A percentile compares a stretch with the other conserved stretches of the same genome.
Evolutionary conservation across 2,329 filamentous ascomycete species (phyloP).

Genomic region (Penicillium sp.): DNA sequence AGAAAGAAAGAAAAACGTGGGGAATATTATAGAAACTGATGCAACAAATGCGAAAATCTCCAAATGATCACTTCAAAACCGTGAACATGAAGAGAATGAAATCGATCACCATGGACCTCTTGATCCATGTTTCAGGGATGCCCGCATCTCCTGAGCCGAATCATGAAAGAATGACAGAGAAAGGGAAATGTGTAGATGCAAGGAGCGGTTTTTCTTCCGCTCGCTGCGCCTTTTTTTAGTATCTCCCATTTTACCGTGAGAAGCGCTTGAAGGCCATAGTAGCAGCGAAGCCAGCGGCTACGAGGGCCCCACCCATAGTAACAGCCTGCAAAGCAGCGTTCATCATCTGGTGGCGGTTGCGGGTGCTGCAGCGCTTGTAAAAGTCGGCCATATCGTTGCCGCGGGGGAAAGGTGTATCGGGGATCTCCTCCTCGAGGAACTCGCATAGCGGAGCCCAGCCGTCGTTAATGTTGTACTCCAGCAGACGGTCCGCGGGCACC

Average conservation of each 20-base stretch:
- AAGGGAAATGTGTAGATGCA: constrained; percentile 1
- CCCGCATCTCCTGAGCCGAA: neutral
- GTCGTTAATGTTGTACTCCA: constrained; percentile 57
- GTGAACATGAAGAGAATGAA: neutral
- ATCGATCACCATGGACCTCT: neutral
- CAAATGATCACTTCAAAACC: neutral
- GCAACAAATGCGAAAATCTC: neutral
- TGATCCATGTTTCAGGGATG: neutral
- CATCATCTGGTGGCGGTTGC: constrained; percentile 59
- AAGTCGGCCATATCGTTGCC: constrained; percentile 58
- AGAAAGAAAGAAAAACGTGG: neutral
- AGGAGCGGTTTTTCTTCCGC: neutral
- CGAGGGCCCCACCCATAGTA: constrained; percentile 51
- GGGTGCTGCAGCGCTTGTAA: constrained; percentile 54
- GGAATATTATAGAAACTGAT: neutral
- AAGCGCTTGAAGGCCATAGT: constrained; percentile 46
- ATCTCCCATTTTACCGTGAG: constrained; percentile 21
- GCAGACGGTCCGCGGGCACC: constrained; percentile 51
- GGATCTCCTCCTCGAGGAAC: constrained; percentile 55
- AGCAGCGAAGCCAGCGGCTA: constrained; percentile 48
- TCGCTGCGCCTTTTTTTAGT: neutral
- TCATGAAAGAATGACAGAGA: constrained; percentile 1
- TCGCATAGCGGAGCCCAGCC: constrained; percentile 58
- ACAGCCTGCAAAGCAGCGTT: constrained; percentile 55
- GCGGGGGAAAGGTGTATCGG: constrained; percentile 53